Conservation (phyloP, 1,284 basidiomycete species). For the Ustanciosporium gigantosporum region DNA sequence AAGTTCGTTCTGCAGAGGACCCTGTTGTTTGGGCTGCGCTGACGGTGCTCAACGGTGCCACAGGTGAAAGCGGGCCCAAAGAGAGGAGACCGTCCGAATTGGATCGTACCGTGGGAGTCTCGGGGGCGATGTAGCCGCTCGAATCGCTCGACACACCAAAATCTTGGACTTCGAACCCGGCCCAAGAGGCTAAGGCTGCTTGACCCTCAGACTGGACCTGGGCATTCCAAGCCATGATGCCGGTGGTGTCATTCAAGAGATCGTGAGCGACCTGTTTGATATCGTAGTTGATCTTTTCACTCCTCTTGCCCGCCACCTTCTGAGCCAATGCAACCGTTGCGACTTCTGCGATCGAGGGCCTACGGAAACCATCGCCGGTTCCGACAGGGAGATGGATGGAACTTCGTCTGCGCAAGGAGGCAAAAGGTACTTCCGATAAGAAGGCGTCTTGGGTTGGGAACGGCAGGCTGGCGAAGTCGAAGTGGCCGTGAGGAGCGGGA, state of each 20-base stretch:
- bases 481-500: slow-evolving; percentile 35
- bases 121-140: slow-evolving; percentile 5
- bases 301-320: slow-evolving; percentile 16
- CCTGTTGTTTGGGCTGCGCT: slow-evolving; percentile 1
- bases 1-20: slow-evolving; percentile 3
- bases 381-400: slow-evolving; percentile 31
- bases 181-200: slow-evolving; percentile 15
- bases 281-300: slow-evolving; percentile 18
- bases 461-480: slow-evolving; percentile 39
- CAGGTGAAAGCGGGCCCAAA: slow-evolving; percentile 14
- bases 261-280: slow-evolving; percentile 19
- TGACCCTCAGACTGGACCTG: slow-evolving; percentile 26
- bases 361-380: slow-evolving; percentile 13
- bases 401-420: slow-evolving; percentile 21
- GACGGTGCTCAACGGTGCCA: not conserved
- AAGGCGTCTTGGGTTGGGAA: slow-evolving; percentile 32
- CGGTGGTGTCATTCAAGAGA: slow-evolving; percentile 9
- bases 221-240: slow-evolving; percentile 30
- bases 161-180: slow-evolving; percentile 7
- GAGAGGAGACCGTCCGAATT: slow-evolving; percentile 25
- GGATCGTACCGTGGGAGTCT: slow-evolving; percentile 4
- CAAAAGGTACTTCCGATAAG: slow-evolving; percentile 13
- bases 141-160: not conserved
- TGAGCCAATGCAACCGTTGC: slow-evolving; percentile 31
- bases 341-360: slow-evolving; percentile 29